Evolutionary conservation across 768 basidiomycete species (phyloP), one percentile per base, ranked within the genome.

Genomic region (Mycena polygramma): DNA sequence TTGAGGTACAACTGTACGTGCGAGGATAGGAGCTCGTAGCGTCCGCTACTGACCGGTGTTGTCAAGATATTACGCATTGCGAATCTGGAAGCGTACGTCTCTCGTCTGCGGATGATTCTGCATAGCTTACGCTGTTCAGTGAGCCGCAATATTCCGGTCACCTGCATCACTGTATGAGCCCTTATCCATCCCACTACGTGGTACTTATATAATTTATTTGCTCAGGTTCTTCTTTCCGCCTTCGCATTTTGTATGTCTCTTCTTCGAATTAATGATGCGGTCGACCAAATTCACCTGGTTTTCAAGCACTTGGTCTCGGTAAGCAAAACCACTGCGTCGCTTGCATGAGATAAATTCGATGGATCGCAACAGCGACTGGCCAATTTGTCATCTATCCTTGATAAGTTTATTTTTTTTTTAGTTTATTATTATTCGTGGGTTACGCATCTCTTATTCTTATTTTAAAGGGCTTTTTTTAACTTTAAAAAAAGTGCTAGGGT

Each of bases 1-100:
- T 62, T 11, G 60, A 36, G 35, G 48, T 30, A 11, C 48, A 62
- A 4, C 14, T 62, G 60, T 62, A 37, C 7, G 39, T 39, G 39
- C 39, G 39, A 1, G 60, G 7, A 37, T 51, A 4, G 17, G 26
- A 49, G 10, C 26, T 19, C 46, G 11, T 22, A 13, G 6, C n/a
- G 10, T 4, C 1, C 6, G 48, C 13, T 22, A 37, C 46, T 62
- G 14, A 51, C 49, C 20, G 35, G 13, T 39, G 13, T 22, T 24
- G 2, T 11, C 60, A 22, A 62, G 60, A 11, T 62, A 35, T 10
- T n/a, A 5, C 48, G 36, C 60, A 7, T 6, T 51, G 11, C 48
- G 48, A 30, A 36, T 62, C 49, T 62, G 48, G 48, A 36, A 62
- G 39, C 51, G 60, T 51, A 62, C 8, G 46, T 36, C 20, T 24